A percentile compares a stretch with the other conserved stretches of the same genome.
Conservation (phyloP, 148 eudicot genomes). For the Dysphania ambrosioides region DNA sequence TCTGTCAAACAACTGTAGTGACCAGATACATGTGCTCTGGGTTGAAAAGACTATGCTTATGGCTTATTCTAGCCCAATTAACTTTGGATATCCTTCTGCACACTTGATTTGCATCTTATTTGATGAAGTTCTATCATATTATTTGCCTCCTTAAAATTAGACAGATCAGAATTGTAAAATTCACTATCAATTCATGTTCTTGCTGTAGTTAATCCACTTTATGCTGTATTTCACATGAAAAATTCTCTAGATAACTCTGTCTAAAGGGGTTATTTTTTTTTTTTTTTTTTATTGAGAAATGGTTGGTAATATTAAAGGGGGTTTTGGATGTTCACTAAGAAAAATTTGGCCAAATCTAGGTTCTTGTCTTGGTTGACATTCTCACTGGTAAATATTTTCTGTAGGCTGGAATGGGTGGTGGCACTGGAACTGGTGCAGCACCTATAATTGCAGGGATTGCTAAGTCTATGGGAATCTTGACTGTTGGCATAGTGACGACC, state of each 20-base stretch:
- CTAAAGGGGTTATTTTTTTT: not conserved
- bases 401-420: conserved; percentile 99
- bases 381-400: conserved; percentile 11
- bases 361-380: conserved; percentile 1
- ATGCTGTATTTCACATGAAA: no score
- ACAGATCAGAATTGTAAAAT: not conserved
- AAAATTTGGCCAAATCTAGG: not conserved
- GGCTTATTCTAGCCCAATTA: not conserved
- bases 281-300: not conserved
- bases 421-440: conserved; percentile 99
- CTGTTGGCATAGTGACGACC: conserved; percentile 97
- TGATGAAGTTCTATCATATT: not conserved
- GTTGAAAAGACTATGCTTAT: not conserved
- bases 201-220: not conserved
- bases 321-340: not conserved
- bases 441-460: conserved; percentile 92
- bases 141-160: not conserved
- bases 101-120: not conserved
- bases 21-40: not conserved
- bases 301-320: not conserved
- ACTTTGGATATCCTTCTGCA: not conserved
- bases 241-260: not conserved
- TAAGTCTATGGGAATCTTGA: conserved; percentile 91
- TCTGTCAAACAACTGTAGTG: not conserved
- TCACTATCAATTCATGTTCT: not conserved